Base-by-base conservation (phyloP, 345 rosid genomes). In the Eucalyptus pauciflora region DNA sequence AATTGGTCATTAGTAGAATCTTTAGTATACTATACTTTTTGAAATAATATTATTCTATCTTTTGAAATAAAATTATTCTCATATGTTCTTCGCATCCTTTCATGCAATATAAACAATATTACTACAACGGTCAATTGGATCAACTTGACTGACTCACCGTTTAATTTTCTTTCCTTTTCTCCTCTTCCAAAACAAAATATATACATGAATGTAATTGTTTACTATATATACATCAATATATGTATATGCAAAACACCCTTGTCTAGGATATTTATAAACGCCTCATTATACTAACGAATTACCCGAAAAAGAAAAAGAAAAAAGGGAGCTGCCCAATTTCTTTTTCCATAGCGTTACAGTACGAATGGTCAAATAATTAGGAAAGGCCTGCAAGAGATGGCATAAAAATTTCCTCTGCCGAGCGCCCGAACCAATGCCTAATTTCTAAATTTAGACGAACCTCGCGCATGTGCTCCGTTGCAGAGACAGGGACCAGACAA, bases 21-120 rank as follows among this genome's bases (percentile, higher is more conserved):
- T 33, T 4, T 33, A 3, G 0, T 2, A 18, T 1, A 5, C 7
- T 69, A 69, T 9, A 17, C 45, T 5, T 69, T 64, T n/a, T 14
- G 76, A 64, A 64, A 64, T 64, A 64, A 10, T 62, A 52, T 52
- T 20, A 52, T 52, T 52, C 58, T 52, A 62, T 62, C 33, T 13
- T 62, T 67, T 67, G 41, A 67, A 67, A 67, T 15, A 31, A 31
- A 31, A 67, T 15, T 31, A 67, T 67, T 15, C 6, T 67, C 43
- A 67, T n/a, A 15, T 33, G 43, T 69, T 69, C 43, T 8, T 69
- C 0, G 7, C 80, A 33, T 41, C 80, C 45, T 69, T 69, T 8
- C 41, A 67, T 67, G 41, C 41, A 67, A 67, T 17, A 67, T 67
- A 15, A 67, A 67, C 41, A 31, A 7, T 15, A 31, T 69, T 45